Base-by-base conservation (phyloP, 208 protist species). In the Novymonas esmeraldas region DNA sequence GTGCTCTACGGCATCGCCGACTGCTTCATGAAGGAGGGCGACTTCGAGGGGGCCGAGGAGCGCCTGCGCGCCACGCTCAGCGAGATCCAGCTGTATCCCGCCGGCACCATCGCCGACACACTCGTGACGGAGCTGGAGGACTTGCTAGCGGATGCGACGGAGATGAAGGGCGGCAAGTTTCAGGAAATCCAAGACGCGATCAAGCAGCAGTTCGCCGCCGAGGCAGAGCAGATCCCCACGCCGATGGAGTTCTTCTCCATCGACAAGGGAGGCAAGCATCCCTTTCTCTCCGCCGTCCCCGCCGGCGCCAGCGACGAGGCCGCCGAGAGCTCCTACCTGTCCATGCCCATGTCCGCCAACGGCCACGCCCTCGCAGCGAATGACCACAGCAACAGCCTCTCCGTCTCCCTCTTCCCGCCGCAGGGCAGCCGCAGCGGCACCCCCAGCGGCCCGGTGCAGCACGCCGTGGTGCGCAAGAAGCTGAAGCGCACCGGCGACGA, bases 11-110 rank as follows among this genome's bases (percentile, higher is more conserved):
- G 82, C 51, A 88, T 93, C 20, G 91, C 91, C 0, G 86, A 94
- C 60, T 94, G 86, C 72, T 94, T 89, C 78, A 79, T 90, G 67
- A 90, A 91, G 71, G 86, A 93, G 49, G 78, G 81, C 41, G 87
- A 94, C 75, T 94, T 92, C 64, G 87, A 87, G n/a, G 89, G 79
- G 11, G 88, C 88, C 5, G 91, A 90, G 78, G 76, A 81, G 61
- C 87, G 86, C 10, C 80, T 92, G 58, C 64, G 65, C 39, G 73
- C 69, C 14, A 84, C 83, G 38, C 67, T 94, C n/a, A 67, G 76
- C 1, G 87, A 93, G 55, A 73, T 90, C 28, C 58, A 58, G 31
- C 76, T 79, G 44, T 87, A 87, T 62, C 86, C 88, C 2, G 62
- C 48, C 13, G 78, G 76, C 20, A 79, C 72, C 24, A 82, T 96